Conservation (phyloP, 2,329 filamentous ascomycete species). For the Trichoderma hamatum region DNA sequence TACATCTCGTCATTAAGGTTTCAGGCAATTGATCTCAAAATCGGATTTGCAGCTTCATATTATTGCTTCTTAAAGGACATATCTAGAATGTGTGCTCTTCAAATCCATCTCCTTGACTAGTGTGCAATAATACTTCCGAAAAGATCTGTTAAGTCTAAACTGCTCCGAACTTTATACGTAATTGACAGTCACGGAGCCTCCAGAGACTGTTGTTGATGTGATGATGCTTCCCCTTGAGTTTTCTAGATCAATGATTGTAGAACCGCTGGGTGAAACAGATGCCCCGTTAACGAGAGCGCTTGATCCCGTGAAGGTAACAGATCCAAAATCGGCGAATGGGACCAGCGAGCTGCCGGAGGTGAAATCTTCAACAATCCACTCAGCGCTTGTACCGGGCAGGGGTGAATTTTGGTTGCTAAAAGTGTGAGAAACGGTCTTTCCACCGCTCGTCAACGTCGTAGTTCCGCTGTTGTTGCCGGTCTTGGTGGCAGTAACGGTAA, state of each 20-base stretch:
- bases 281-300: neutral
- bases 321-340: slow-evolving; percentile 17
- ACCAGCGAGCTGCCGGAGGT: neutral
- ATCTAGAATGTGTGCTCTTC: neutral
- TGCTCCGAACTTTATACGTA: neutral
- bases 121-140: neutral
- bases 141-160: neutral
- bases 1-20: neutral
- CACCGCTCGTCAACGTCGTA: neutral
- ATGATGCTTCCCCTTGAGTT: neutral
- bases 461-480: slow-evolving; percentile 7
- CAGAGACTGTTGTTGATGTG: slow-evolving; percentile 1
- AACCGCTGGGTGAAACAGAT: neutral
- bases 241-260: slow-evolving; percentile 4
- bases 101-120: neutral
- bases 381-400: slow-evolving; percentile 14
- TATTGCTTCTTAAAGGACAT: neutral
- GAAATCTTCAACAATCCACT: slow-evolving; percentile 21
- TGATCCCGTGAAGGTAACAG: slow-evolving; percentile 10
- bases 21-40: neutral
- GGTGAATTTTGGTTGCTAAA: neutral
- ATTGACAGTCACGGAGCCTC: neutral
- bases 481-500: slow-evolving; percentile 11
- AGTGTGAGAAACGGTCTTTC: neutral
- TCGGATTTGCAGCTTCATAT: neutral